Conservation (phyloP, 106 monocot species). For the Triglochin maritima region DNA sequence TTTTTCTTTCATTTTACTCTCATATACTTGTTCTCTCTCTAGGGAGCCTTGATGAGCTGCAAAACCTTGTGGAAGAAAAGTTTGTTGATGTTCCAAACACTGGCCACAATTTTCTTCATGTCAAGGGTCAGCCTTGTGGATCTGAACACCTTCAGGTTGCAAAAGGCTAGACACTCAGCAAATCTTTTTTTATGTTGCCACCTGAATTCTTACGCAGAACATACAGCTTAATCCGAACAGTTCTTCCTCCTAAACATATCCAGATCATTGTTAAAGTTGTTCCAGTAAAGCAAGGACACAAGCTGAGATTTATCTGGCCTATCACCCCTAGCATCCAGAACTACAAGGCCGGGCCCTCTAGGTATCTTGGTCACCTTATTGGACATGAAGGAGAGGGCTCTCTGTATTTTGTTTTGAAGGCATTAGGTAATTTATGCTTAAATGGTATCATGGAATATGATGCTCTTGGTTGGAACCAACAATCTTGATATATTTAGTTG, state of each 20-base stretch:
- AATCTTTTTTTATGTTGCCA: too few relatives aligned
- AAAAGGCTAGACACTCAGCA: background rate
- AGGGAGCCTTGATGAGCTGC: slow-evolving; percentile 71
- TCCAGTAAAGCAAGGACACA: slow-evolving; percentile 71
- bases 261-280: slow-evolving; percentile 84
- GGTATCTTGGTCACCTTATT: slow-evolving; percentile 69
- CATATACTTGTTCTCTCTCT: slow-evolving; percentile 1
- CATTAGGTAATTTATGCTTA: slow-evolving; percentile 50
- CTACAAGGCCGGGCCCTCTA: slow-evolving; percentile 74
- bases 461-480: too few relatives aligned
- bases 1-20: background rate
- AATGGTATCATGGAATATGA: slow-evolving; percentile 3
- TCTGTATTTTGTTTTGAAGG: slow-evolving; percentile 61
- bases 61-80: slow-evolving; percentile 60
- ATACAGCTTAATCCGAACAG: too few relatives aligned
- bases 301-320: slow-evolving; percentile 60
- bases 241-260: background rate
- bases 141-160: slow-evolving; percentile 83
- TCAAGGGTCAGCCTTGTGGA: slow-evolving; percentile 72
- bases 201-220: too few relatives aligned
- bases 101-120: slow-evolving; percentile 29
- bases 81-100: slow-evolving; percentile 52
- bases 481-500: too few relatives aligned
- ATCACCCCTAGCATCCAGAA: slow-evolving; percentile 48
- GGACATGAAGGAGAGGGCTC: slow-evolving; percentile 95